These are phyloP conservation scores for Leccinum broughii DNA, from an alignment of 768 basidiomycete genomes.

Conservation along the genomic window DNA sequence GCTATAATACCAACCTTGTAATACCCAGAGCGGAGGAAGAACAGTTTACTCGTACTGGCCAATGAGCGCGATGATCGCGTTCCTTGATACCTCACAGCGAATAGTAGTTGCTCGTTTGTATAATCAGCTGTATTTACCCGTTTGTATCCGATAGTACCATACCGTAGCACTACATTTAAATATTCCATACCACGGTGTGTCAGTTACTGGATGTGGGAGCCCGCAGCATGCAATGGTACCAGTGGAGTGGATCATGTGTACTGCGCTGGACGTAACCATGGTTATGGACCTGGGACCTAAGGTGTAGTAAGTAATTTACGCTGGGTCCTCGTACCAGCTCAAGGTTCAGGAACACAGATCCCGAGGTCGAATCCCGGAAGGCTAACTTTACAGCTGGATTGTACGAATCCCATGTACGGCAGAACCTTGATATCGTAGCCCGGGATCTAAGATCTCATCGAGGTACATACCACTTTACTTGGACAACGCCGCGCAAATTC, in stretches of 20 bases:
- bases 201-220: neutral
- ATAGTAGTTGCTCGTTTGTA: constrained; percentile 2
- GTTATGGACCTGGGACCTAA: neutral
- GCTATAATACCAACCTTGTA: constrained; percentile 36
- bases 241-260: neutral
- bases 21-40: neutral
- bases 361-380: constrained; percentile 8
- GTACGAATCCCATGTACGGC: constrained; percentile 10
- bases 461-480: neutral
- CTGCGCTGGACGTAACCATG: neutral
- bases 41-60: neutral
- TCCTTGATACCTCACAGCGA: constrained; percentile 11
- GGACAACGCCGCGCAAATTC: neutral
- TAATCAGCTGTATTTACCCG: constrained; percentile 13
- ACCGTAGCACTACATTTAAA: constrained; percentile 1
- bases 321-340: neutral
- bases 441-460: neutral
- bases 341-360: constrained; percentile 2
- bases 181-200: neutral
- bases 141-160: constrained; percentile 15
- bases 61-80: constrained; percentile 2
- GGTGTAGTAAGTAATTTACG: neutral
- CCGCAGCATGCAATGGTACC: neutral
- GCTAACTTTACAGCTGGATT: neutral
- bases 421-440: constrained; percentile 8